Evolutionary conservation across 2,329 filamentous ascomycete genomes (phyloP).

Genomic region (Lachnum nothofagi): DNA sequence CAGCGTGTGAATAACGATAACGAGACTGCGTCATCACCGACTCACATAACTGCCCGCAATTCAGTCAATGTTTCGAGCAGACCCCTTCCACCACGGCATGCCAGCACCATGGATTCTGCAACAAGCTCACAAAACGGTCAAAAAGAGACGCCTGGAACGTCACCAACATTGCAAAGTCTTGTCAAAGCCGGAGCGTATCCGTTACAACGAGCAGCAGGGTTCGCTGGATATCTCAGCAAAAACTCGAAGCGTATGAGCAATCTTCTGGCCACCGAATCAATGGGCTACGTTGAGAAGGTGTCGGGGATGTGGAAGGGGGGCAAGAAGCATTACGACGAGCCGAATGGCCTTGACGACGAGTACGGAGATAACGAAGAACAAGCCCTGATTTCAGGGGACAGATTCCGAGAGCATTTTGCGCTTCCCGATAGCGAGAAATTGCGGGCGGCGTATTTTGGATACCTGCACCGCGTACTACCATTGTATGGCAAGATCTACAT

Average conservation of each 20-base stretch:
- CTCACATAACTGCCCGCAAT: slow-evolving; percentile 5
- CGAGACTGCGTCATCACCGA: slow-evolving; percentile 21
- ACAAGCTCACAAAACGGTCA: slow-evolving; percentile 19
- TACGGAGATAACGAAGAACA: slow-evolving; percentile 57
- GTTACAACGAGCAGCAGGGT: slow-evolving; percentile 73
- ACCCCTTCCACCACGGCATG: slow-evolving; percentile 13
- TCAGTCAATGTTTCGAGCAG: slow-evolving; percentile 9
- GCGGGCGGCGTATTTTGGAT: slow-evolving; percentile 86
- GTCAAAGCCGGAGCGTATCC: slow-evolving; percentile 66
- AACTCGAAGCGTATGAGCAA: slow-evolving; percentile 77
- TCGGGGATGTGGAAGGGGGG: slow-evolving; percentile 96
- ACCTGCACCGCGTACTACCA: slow-evolving; percentile 81
- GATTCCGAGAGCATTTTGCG: slow-evolving; percentile 86
- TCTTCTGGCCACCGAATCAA: slow-evolving; percentile 80
- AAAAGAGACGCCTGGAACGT: slow-evolving; percentile 37
- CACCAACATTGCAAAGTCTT: slow-evolving; percentile 53
- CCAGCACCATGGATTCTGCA: slow-evolving; percentile 24
- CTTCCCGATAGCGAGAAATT: slow-evolving; percentile 79
- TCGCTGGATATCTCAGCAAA: slow-evolving; percentile 77
- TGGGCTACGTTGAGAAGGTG: slow-evolving; percentile 94
- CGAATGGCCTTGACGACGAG: slow-evolving; percentile 46
- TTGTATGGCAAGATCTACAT: slow-evolving; percentile 97
- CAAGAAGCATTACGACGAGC: slow-evolving; percentile 77
- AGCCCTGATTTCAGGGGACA: slow-evolving; percentile 62
- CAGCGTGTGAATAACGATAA: slow-evolving; percentile 12